Evolutionary conservation across 169 alveolate species (phyloP), one percentile per base, ranked within the genome.

Genomic region (Prorocentrum cordatum): DNA sequence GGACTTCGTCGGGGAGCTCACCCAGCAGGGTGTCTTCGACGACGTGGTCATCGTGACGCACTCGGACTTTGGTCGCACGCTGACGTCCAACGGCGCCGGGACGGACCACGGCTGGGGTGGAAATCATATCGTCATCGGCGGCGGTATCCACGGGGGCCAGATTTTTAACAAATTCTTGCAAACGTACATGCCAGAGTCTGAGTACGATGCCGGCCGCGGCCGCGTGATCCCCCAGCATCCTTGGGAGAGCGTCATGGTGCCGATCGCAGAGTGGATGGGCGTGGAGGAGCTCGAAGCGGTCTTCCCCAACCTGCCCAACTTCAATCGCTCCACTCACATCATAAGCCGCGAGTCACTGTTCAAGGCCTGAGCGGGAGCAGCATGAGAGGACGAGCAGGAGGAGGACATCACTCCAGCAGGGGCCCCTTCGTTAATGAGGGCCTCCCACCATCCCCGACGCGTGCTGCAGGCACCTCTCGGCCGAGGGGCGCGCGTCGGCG

Each of bases 21-120:
- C 58, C 77, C 77, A 75, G 1, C 89, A 79, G 29, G 61, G 61
- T 45, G 12, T 33, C 61, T 59, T 58, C 24, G 88, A 58, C 64
- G 10, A 36, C 7, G 89, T 79, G 75, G 89, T 79, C 47, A 62
- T 79, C 26, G 89, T 39, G 77, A 79, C 77, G 45, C 77, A 62
- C 66, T 32, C 77, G 27, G 89, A 79, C 89, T 79, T 79, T 14
- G 89, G 70, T 5, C 73, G 89, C 27, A 79, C 89, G 31, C 35
- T 79, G 36, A 79, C 89, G 35, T 67, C 89, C 42, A 79, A 79
- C 66, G 47, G 89, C 66, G 86, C 86, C 5, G 86, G 86, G 22
- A 75, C 86, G 16, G 86, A 75, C 59, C 86, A 75, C 29, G 86
- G 86, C n/a, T 75, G 86, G 86, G 22, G 72, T 18, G 86, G 86